Evolutionary conservation across 768 basidiomycete species (phyloP), one percentile per base, ranked within the genome.

Genomic region (Lentinula raphanica): DNA sequence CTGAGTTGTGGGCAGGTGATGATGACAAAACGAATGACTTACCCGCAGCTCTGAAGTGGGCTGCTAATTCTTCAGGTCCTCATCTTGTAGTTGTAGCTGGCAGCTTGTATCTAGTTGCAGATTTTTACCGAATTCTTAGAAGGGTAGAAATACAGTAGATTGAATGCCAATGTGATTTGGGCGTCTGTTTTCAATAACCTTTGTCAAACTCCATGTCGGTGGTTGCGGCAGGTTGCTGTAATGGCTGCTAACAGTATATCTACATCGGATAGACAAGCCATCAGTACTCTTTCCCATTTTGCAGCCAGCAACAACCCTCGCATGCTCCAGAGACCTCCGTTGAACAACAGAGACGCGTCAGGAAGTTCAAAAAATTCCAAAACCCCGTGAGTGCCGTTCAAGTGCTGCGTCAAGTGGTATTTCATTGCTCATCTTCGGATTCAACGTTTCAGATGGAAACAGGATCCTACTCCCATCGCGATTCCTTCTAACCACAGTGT

Each of bases 71-170:
- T 12, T 68, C 65, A 8, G 62, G 54, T 6, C 66, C 74, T 27
- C 70, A 73, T n/a, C 65, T 93, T 54, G 79, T 89, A 0, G 80
- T 97, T 11, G 66, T 96, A 1, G 88, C 92, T 23, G 97, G 96
- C 38, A 98, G 97, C 72, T 69, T 98, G 65, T 99, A 99, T 72
- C 81, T 98, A 38, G 92, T 94, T 1, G 93, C 94, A 9, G 96
- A 98, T 73, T 85, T 95, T 56, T 97, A 96, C 74, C 76, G 94
- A 58, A 63, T 86, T 28, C 12, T 69, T 70, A 65, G 58, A 56
- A 15, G 6, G 40, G 11, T n/a, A 56, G 49, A 51, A 32, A 56
- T 23, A 44, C 8, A 8, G 44, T 27, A 38, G 17, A 4, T 21
- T 9, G 11, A n/a, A n/a, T n/a, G n/a, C n/a, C n/a, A n/a, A 6